Evolutionary conservation across 1,139 yeast genomes (phyloP).

Genomic region (Saccharomyces pastorianus): DNA sequence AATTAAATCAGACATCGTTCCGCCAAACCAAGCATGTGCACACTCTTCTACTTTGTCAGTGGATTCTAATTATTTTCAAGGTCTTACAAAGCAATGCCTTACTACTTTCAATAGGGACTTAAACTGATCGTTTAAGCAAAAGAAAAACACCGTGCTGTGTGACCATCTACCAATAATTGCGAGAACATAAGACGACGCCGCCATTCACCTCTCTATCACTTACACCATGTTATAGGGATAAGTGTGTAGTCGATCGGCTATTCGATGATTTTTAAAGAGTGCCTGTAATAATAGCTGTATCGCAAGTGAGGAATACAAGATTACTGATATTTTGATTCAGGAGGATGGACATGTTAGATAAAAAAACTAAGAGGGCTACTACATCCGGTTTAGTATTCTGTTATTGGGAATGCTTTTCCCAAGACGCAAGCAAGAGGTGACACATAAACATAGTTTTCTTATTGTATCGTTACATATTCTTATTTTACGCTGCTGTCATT

Average conservation of each 20-base stretch:
- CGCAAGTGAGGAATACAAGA: background rate
- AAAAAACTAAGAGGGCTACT: background rate
- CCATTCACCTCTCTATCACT: background rate
- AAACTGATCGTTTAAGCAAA: background rate
- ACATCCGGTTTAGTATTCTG: background rate
- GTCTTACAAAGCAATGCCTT: background rate
- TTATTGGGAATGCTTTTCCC: background rate
- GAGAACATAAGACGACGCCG: background rate
- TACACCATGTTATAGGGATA: background rate
- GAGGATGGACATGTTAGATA: background rate
- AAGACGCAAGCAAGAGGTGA: background rate
- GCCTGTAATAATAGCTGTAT: background rate
- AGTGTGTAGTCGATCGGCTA: background rate
- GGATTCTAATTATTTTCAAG: background rate
- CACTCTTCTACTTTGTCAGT: background rate
- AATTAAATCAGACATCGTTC: conserved; percentile 27
- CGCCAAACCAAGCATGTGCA: background rate
- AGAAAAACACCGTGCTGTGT: conserved; percentile 1
- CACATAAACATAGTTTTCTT: background rate
- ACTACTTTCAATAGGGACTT: background rate
- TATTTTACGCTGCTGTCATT: background rate
- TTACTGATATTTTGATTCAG: background rate
- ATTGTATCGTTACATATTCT: background rate
- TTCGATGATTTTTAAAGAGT: background rate
- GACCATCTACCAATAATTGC: background rate